phyloP scores from a whole-genome alignment of 192 early-diverging fungal species.

The Dissophora ornata region DNA sequence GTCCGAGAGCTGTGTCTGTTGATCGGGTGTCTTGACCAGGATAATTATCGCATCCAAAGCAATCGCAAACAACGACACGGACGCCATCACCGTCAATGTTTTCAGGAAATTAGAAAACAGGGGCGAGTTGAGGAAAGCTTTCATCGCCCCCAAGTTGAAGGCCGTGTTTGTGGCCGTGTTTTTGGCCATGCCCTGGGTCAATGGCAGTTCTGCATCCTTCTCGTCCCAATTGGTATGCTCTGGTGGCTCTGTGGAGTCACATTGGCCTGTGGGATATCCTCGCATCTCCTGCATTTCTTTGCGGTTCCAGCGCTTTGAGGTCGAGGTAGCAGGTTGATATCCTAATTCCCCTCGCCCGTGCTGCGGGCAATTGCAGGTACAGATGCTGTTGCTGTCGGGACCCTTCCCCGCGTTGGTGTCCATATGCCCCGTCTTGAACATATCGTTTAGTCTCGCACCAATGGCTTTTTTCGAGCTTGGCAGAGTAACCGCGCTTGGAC shows the following conservation, averaged over 20 bases:
- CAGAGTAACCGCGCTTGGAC: too few species aligned
- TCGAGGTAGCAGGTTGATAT: not conserved
- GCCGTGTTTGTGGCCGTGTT: slow-evolving; percentile 36
- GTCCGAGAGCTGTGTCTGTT: slow-evolving; percentile 23
- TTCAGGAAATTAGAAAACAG: slow-evolving; percentile 47
- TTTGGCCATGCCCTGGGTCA: too few species aligned
- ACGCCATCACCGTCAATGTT: slow-evolving; percentile 28
- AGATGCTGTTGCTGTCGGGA: slow-evolving; percentile 4
- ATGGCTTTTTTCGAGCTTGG: slow-evolving; percentile 11
- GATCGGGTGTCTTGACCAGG: slow-evolving; percentile 12
- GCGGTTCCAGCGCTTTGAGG: slow-evolving; percentile 13
- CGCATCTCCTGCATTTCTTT: slow-evolving; percentile 21
- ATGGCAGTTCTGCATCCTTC: slow-evolving; percentile 26
- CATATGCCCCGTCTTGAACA: slow-evolving; percentile 13
- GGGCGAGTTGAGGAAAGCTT: slow-evolving; percentile 44
- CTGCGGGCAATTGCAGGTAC: slow-evolving; percentile 35
- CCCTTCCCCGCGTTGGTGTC: not conserved
- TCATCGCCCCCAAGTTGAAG: slow-evolving; percentile 37
- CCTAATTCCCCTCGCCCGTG: slow-evolving; percentile 2
- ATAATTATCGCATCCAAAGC: slow-evolving; percentile 34
- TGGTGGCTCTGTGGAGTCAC: slow-evolving; percentile 26
- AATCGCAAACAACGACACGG: slow-evolving; percentile 43
- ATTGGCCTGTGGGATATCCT: slow-evolving; percentile 47
- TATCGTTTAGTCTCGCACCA: slow-evolving; percentile 27
- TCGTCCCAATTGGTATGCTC: slow-evolving; percentile 45